These are phyloP conservation scores for Hanseniaspora lindneri DNA, from an alignment of 805 yeast genomes.

Conservation along the genomic window DNA sequence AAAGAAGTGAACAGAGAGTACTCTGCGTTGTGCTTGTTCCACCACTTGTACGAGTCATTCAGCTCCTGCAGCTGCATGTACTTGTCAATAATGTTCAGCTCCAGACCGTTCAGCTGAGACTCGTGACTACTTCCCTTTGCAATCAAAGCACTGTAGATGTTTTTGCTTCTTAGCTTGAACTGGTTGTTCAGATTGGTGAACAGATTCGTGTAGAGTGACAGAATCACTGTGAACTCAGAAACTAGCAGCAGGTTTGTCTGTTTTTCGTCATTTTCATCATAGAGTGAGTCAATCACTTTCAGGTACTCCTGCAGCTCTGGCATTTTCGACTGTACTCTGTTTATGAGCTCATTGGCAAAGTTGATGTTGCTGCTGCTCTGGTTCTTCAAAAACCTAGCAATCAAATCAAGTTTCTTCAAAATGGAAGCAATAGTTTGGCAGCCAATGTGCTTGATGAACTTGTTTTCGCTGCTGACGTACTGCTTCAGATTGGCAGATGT, in stretches of 20 bases:
- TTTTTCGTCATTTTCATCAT: slow-evolving; percentile 34
- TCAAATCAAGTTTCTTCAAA: slow-evolving; percentile 39
- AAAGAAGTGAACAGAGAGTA: slow-evolving; percentile 58
- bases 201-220: slow-evolving; percentile 34
- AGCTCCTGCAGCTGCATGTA: slow-evolving; percentile 51
- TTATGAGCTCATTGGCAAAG: slow-evolving; percentile 6
- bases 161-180: slow-evolving; percentile 25
- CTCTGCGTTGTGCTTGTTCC: slow-evolving; percentile 44
- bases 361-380: background rate
- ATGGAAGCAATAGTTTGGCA: slow-evolving; percentile 46
- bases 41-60: slow-evolving; percentile 57
- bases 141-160: slow-evolving; percentile 31
- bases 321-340: slow-evolving; percentile 1
- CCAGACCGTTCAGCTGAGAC: slow-evolving; percentile 36
- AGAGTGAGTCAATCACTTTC: slow-evolving; percentile 33
- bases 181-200: slow-evolving; percentile 28
- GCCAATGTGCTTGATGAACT: slow-evolving; percentile 50
- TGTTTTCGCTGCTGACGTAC: slow-evolving; percentile 40
- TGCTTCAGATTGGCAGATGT: slow-evolving; percentile 47
- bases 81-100: slow-evolving; percentile 46
- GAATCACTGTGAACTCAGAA: slow-evolving; percentile 37
- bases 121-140: slow-evolving; percentile 15
- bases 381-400: background rate
- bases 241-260: slow-evolving; percentile 37
- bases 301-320: slow-evolving; percentile 24